Evolutionary conservation across 176 grass and related monocot genomes (phyloP).

Genomic region (Eleusine coracana): DNA sequence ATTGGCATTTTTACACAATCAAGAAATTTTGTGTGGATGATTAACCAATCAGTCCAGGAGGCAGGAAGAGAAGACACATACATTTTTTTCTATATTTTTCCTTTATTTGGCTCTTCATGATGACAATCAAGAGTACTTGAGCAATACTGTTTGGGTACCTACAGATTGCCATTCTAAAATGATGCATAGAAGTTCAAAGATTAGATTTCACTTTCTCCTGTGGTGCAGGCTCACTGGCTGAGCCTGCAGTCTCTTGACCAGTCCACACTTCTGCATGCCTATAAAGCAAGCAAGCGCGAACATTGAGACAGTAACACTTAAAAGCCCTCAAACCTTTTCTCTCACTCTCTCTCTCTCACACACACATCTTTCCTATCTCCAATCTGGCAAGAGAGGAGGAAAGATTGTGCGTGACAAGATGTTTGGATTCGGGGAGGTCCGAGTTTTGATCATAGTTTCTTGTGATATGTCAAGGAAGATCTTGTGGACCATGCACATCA

Average conservation of each 20-base stretch:
- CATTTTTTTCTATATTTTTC: slow-evolving; percentile 11
- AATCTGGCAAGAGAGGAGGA: slow-evolving; percentile 44
- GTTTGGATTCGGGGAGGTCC: slow-evolving; percentile 56
- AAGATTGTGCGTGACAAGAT: slow-evolving; percentile 66
- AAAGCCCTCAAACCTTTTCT: slow-evolving; percentile 44
- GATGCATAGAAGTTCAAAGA: slow-evolving; percentile 19
- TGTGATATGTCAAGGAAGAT: slow-evolving; percentile 67
- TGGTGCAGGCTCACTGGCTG: slow-evolving; percentile 31
- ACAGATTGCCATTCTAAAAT: slow-evolving; percentile 34
- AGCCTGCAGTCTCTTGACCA: slow-evolving; percentile 43
- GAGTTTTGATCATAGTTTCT: slow-evolving; percentile 48
- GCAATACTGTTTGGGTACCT: slow-evolving; percentile 27
- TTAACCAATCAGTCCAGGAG: slow-evolving; percentile 33
- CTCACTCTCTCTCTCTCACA: slow-evolving; percentile 12
- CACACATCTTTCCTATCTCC: slow-evolving; percentile 12
- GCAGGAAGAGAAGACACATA: slow-evolving; percentile 8
- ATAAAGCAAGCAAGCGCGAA: slow-evolving; percentile 44
- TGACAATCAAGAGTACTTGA: slow-evolving; percentile 33
- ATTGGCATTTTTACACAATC: slow-evolving; percentile 29
- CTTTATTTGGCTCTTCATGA: slow-evolving; percentile 47
- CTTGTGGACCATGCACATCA: slow-evolving; percentile 55
- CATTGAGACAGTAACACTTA: not conserved
- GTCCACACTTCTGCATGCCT: slow-evolving; percentile 54
- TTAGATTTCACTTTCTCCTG: slow-evolving; percentile 53
- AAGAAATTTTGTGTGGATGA: slow-evolving; percentile 21